Evolutionary conservation across 176 grass and related monocot species (phyloP).

Genomic region (Oryza glaberrima): DNA sequence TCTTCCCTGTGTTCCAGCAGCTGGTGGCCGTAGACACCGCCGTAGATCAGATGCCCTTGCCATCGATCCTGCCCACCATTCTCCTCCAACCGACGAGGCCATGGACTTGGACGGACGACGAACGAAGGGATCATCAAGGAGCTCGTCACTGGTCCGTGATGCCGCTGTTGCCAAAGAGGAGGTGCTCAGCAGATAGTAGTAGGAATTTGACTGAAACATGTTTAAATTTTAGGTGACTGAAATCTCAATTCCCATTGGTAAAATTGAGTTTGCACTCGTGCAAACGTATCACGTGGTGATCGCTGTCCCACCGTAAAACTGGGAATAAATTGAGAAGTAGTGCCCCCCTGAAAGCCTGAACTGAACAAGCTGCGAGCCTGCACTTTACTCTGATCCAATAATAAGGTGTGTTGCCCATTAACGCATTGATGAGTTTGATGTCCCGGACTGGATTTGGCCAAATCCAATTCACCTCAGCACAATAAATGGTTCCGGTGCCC

Average conservation of each 20-base stretch:
- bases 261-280: background rate
- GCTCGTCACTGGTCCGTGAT: too few relatives aligned
- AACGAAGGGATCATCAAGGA: too few relatives aligned
- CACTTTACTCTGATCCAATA: background rate
- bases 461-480: conserved; percentile 33
- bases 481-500: conserved; percentile 13
- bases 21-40: too few relatives aligned
- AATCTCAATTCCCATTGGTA: background rate
- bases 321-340: background rate
- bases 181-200: too few relatives aligned
- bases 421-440: conserved; percentile 28
- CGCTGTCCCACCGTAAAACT: background rate
- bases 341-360: background rate
- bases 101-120: too few relatives aligned
- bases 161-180: too few relatives aligned
- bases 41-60: too few relatives aligned
- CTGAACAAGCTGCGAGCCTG: background rate
- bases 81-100: too few relatives aligned
- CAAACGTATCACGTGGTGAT: background rate
- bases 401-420: background rate
- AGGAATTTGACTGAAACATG: too few relatives aligned
- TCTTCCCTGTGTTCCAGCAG: too few relatives aligned
- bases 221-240: too few relatives aligned
- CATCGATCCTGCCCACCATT: too few relatives aligned
- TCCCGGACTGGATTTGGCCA: background rate